Base-by-base conservation (phyloP, 2,329 filamentous ascomycete genomes). In the Arthroderma sp. region DNA sequence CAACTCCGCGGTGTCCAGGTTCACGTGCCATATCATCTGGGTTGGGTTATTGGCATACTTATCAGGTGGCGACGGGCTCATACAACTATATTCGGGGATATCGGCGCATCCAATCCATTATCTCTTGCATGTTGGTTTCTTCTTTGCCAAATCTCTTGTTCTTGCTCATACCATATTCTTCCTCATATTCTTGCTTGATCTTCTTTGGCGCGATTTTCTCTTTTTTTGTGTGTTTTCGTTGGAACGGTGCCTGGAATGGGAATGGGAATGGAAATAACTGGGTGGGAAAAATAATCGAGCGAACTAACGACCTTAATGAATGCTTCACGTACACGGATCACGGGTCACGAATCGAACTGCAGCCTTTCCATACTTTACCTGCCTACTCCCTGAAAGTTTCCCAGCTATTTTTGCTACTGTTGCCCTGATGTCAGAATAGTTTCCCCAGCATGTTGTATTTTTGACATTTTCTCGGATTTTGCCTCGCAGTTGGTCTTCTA, bases 181-280 rank as follows among this genome's bases (percentile, higher is more conserved):
- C 50, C 46, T 38, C 10, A 38, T 38, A 42, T 42, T 29, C 40
- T 42, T 27, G 40, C 40, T 44, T 15, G 6, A 8, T 22, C 6
- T 40, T 36, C 29, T 47, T 52, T 54, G 44, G 49, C 52, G 42
- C 15, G 46, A 53, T 56, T 45, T 54, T 52, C 44, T 49, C 50
- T 51, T 45, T 49, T 53, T 47, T 53, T 48, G 15, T 50, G 36
- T 34, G 2, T 45, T 44, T 5, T 29, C 32, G 31, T 40, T 41
- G 38, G 37, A 27, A 46, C 37, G 39, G 32, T 38, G 43, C n/a
- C 36, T 34, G 33, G 15, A 22, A 22, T 22, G 15, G 15, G 15
- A 22, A 22, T 22, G 15, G 15, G 15, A 36, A 41, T 27, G 37
- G 32, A 45, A 10, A 44, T 31, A 29, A 40, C 29, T 34, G 36